Evolutionary conservation across 768 basidiomycete genomes (phyloP), one percentile per base, ranked within the genome.

Genomic region (Panaeolus papilionaceus): DNA sequence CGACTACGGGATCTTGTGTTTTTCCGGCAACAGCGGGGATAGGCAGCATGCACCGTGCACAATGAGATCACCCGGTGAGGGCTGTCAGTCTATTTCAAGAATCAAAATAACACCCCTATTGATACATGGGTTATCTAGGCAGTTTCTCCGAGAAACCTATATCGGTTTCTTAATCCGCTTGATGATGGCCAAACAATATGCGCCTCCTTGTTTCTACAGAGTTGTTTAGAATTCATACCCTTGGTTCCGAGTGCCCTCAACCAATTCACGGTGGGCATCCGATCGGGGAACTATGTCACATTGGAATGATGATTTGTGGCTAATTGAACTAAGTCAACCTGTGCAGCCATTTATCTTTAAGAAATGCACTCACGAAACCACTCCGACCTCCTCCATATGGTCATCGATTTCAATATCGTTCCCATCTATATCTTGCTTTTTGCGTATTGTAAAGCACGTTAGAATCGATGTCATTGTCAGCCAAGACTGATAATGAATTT

Each of bases 331-430:
- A 4, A 51, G 20, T 26, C n/a, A 23, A 26, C 3, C 3, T 26
- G 7, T 51, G 12, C 26, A 20, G n/a, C 18, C 2, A 23, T 51
- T 51, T 9, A 23, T 23, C 23, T 51, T 20, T 10, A 23, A 12
- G 47, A 51, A 26, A 26, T 23, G n/a, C 20, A 51, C 47, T 51
- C 20, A 51, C 47, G 47, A 51, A 51, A 51, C 47, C 20, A 51
- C 47, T 20, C 62, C 49, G 26, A 58, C 51, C 62, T 66, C 26
- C 37, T 63, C 63, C 26, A 68, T 54, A 7, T 62, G 38, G 26
- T 65, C 66, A 62, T 44, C 61, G 16, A 75, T 67, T 37, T 65
- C 49, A 33, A 68, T 68, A 42, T 70, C 72, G 4, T 71, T 64
- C 23, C 69, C 69, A 14, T 61, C 61, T 0, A 65, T 69, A n/a